These are phyloP conservation scores for Xylariaceae sp. DNA, from an alignment of 2,329 filamentous ascomycete species.

Conservation along the genomic window DNA sequence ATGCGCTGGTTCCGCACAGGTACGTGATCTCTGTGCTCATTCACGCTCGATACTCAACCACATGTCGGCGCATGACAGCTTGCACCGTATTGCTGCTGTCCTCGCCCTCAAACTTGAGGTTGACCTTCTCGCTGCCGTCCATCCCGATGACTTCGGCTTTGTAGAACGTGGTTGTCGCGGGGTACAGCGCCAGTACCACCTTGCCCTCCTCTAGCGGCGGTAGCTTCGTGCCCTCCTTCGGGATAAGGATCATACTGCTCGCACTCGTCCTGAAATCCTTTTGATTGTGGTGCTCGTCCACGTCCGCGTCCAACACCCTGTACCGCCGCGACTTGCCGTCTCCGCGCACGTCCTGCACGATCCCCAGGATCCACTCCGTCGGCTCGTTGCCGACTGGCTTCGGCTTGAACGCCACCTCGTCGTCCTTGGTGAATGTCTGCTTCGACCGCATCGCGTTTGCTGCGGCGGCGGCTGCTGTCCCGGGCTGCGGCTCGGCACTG, in stretches of 20 bases:
- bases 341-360: constrained; percentile 70
- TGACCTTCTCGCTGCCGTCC: constrained; percentile 52
- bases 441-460: constrained; percentile 43
- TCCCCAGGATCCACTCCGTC: constrained; percentile 70
- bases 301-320: constrained; percentile 75
- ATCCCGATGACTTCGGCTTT: constrained; percentile 75
- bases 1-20: too few relatives aligned
- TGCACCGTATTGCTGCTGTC: constrained; percentile 70
- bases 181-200: constrained; percentile 73
- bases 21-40: too few relatives aligned
- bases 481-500: constrained; percentile 50
- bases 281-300: constrained; percentile 64
- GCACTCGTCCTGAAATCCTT: constrained; percentile 68
- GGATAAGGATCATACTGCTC: constrained; percentile 73
- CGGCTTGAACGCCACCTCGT: constrained; percentile 63
- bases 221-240: constrained; percentile 51
- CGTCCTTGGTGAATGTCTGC: constrained; percentile 56
- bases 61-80: constrained; percentile 70
- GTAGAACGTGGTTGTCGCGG: constrained; percentile 82
- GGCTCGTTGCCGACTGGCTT: constrained; percentile 48
- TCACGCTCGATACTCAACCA: constrained; percentile 63
- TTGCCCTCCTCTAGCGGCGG: constrained; percentile 63
- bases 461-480: constrained; percentile 26
- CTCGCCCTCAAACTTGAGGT: constrained; percentile 75
- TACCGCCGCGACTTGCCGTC: constrained; percentile 76